A percentile compares a stretch with the other conserved stretches of the same genome.
Conservation (phyloP, 345 rosid species). For the Murraya paniculata region DNA sequence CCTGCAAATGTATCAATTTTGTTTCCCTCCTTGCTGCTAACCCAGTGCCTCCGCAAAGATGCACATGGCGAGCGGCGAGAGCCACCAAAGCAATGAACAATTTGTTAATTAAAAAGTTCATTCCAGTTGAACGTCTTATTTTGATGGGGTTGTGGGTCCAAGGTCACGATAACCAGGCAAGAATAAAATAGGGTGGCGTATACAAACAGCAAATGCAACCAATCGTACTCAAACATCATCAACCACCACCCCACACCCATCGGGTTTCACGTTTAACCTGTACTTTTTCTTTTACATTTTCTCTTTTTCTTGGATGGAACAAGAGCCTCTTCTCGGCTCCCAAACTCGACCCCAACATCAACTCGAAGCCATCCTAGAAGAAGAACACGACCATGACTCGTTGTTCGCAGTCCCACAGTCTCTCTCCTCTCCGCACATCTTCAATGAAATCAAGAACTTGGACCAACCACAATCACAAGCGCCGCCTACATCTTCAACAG, state of each 20-base stretch:
- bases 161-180: neutral
- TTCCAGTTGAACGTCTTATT: neutral
- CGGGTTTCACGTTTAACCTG: neutral
- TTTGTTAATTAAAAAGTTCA: neutral
- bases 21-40: no score
- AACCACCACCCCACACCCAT: neutral
- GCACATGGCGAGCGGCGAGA: no score
- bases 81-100: neutral
- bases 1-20: no score
- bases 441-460: constrained; percentile 36
- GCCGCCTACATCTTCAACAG: neutral
- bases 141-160: neutral
- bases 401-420: constrained; percentile 35
- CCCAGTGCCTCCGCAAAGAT: neutral
- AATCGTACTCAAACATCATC: neutral
- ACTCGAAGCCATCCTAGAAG: constrained; percentile 30
- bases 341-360: constrained; percentile 29
- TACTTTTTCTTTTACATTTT: neutral
- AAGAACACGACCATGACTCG: constrained; percentile 9
- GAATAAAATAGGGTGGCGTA: neutral
- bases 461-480: constrained; percentile 8
- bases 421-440: constrained; percentile 35
- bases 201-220: neutral
- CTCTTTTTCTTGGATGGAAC: constrained; percentile 37
- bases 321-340: constrained; percentile 41